phyloP scores from a whole-genome alignment of 495 filamentous ascomycete species.

The Penicillium subrubescens region DNA sequence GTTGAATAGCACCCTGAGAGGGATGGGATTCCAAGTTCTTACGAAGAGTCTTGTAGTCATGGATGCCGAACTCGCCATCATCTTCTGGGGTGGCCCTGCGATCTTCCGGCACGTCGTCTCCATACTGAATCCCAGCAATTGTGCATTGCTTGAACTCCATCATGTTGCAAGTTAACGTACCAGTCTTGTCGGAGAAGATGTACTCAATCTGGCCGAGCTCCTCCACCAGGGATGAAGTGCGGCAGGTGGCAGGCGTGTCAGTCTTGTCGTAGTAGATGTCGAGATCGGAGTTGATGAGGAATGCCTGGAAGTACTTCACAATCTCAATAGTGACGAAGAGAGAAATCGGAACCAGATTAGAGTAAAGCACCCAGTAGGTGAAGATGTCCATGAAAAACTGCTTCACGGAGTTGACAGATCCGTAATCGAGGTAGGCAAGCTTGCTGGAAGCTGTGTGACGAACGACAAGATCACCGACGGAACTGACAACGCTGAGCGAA shows the following conservation, averaged over 20 bases:
- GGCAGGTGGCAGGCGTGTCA: conserved; percentile 92
- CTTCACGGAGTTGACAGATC: conserved; percentile 59
- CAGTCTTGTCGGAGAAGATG: conserved; percentile 98
- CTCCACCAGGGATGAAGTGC: conserved; percentile 95
- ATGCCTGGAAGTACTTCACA: conserved; percentile 97
- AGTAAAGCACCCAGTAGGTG: conserved; percentile 99
- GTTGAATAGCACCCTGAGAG: conserved; percentile 71
- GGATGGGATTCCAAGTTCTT: conserved; percentile 74
- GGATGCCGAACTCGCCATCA: conserved; percentile 75
- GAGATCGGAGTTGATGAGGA: conserved; percentile 93
- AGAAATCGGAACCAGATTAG: conserved; percentile 93
- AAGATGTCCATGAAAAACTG: conserved; percentile 95
- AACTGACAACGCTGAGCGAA: conserved; percentile 81
- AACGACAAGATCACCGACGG: conserved; percentile 85
- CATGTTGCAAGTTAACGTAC: conserved; percentile 97
- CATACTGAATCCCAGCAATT: conserved; percentile 92
- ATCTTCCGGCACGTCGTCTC: conserved; percentile 91
- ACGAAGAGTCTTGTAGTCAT: conserved; percentile 79
- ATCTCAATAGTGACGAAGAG: conserved; percentile 98
- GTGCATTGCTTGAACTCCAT: conserved; percentile 98
- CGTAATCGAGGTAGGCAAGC: conserved; percentile 72
- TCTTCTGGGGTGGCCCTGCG: conserved; percentile 76
- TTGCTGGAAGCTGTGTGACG: conserved; percentile 58
- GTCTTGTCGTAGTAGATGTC: conserved; percentile 98
- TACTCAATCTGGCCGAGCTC: conserved; percentile 98